Evolutionary conservation across 2,329 filamentous ascomycete species (phyloP).

Genomic region (Raffaelea deltoideospora): DNA sequence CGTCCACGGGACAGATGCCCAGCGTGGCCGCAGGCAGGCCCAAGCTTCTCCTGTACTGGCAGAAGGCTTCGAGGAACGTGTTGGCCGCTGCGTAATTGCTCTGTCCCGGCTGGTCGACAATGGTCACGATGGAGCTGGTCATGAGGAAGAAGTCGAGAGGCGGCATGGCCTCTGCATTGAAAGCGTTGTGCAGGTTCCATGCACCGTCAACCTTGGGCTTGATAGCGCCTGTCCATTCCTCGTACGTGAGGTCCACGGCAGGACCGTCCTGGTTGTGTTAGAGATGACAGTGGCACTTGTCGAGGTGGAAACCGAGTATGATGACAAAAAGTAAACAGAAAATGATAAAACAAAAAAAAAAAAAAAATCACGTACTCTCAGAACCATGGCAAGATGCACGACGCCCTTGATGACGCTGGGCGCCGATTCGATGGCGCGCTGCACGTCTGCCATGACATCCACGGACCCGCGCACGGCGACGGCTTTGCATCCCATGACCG

Average conservation of each 20-base stretch:
- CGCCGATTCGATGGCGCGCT: conserved; percentile 1
- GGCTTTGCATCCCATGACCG: neutral
- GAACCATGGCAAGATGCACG: neutral
- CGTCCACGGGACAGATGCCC: conserved; percentile 22
- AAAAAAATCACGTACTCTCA: too few species aligned
- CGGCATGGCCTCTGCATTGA: conserved; percentile 6
- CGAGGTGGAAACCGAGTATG: neutral
- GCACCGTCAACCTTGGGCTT: conserved; percentile 21
- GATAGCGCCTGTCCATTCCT: conserved; percentile 8
- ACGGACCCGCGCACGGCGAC: conserved; percentile 7
- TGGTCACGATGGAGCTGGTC: conserved; percentile 18
- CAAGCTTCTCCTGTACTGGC: conserved; percentile 16
- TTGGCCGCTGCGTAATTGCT: conserved; percentile 27
- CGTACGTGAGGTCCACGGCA: too few species aligned
- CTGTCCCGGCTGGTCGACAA: conserved; percentile 21
- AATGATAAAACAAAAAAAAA: too few species aligned
- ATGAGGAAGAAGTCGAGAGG: conserved; percentile 22
- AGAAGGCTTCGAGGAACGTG: conserved; percentile 24
- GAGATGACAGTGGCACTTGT: too few species aligned
- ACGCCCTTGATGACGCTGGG: neutral
- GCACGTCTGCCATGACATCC: too few species aligned
- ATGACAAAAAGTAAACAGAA: too few species aligned
- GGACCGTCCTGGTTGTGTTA: too few species aligned
- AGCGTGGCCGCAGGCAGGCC: conserved; percentile 20
- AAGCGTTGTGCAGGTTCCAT: conserved; percentile 20